These are phyloP conservation scores for Lentinula detonsa DNA, from an alignment of 768 basidiomycete genomes.

Conservation along the genomic window DNA sequence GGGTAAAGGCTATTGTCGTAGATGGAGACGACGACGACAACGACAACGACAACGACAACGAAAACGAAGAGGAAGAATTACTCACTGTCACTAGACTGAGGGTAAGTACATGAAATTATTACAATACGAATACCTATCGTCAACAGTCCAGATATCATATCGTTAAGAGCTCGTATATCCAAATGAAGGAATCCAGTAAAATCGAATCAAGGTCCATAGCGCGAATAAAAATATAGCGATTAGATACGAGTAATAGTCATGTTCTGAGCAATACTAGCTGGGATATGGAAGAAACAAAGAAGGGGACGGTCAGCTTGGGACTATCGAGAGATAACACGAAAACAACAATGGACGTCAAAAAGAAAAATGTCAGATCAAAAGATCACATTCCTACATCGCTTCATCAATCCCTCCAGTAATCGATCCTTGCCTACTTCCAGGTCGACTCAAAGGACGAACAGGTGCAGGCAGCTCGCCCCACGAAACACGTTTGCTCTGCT, in stretches of 20 bases:
- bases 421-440: neutral
- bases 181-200: neutral
- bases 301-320: too few species aligned
- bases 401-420: neutral
- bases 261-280: neutral
- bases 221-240: neutral
- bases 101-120: too few species aligned
- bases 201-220: constrained; percentile 6
- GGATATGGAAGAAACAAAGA: neutral
- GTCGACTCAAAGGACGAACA: neutral
- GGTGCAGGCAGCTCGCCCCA: neutral
- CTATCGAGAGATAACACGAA: neutral
- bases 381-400: neutral
- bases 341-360: neutral
- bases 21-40: too few species aligned
- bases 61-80: too few species aligned
- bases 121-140: too few species aligned
- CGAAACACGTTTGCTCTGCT: neutral
- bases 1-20: too few species aligned
- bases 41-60: too few species aligned
- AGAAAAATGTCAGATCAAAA: neutral
- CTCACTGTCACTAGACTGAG: too few species aligned
- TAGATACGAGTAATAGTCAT: neutral
- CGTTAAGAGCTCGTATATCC: too few species aligned
- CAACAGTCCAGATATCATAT: too few species aligned